phyloP scores from a whole-genome alignment of 495 filamentous ascomycete genomes.

The Bryoglossum gracile region DNA sequence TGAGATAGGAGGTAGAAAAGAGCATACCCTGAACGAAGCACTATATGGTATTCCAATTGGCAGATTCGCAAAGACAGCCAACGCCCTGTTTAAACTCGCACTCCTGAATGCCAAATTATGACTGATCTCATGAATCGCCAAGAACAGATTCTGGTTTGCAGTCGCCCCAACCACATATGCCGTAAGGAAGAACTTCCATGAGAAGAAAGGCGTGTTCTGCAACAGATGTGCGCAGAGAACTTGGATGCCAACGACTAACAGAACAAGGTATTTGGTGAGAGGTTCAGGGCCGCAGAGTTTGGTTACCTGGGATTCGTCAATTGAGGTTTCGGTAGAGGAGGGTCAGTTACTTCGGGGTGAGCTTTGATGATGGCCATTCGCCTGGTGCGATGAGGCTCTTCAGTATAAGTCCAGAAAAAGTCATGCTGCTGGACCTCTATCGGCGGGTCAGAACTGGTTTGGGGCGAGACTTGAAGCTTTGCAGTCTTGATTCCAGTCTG shows the following conservation, averaged over 20 bases:
- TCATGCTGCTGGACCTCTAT: constrained; percentile 26
- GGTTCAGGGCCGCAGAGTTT: constrained; percentile 98
- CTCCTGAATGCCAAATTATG: constrained; percentile 94
- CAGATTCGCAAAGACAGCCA: constrained; percentile 90
- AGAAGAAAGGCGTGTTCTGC: constrained; percentile 71
- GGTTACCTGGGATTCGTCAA: constrained; percentile 56
- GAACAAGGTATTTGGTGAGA: constrained; percentile 87
- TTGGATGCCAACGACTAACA: constrained; percentile 78
- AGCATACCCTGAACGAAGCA: constrained; percentile 78
- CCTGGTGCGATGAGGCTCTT: constrained; percentile 91
- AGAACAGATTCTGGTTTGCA: constrained; percentile 96
- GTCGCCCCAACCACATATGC: constrained; percentile 94
- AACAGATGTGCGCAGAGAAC: constrained; percentile 72
- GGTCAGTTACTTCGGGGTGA: constrained; percentile 73
- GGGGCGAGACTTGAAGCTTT: constrained; percentile 3
- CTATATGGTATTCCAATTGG: constrained; percentile 95
- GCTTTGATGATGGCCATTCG: constrained; percentile 95
- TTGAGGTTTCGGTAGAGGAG: constrained; percentile 5
- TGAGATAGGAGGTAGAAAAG: not conserved
- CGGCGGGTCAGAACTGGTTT: constrained; percentile 7
- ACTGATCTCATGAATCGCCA: constrained; percentile 98
- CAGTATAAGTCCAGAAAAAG: constrained; percentile 92
- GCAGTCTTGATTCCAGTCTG: not conserved
- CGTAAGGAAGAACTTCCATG: constrained; percentile 72
- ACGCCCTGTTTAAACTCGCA: constrained; percentile 70